These are phyloP conservation scores for Tremella fuciformis DNA, from an alignment of 768 basidiomycete species.

Conservation along the genomic window DNA sequence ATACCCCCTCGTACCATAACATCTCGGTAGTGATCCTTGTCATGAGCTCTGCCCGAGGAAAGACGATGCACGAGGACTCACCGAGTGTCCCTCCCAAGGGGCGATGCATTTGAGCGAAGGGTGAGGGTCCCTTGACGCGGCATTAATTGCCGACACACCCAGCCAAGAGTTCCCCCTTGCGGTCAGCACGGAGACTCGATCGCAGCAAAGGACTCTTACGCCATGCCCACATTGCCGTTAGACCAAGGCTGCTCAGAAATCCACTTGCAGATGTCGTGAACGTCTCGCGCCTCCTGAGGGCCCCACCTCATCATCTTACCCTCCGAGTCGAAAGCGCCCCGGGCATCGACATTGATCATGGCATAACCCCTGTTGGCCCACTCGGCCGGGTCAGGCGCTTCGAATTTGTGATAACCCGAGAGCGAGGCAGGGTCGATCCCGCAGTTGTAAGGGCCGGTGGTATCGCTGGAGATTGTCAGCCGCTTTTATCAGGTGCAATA, in stretches of 20 bases:
- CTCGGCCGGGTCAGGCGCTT: slow-evolving; percentile 15
- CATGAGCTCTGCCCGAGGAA: too few relatives aligned
- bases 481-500: background rate
- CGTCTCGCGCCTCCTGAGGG: slow-evolving; percentile 1
- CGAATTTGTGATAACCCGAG: background rate
- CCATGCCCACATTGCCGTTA: slow-evolving; percentile 3
- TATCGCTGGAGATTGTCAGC: background rate
- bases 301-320: slow-evolving; percentile 10
- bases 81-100: slow-evolving; percentile 6
- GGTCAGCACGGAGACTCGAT: background rate
- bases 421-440: background rate
- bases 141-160: background rate
- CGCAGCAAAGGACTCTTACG: background rate
- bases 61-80: too few relatives aligned
- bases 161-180: slow-evolving; percentile 9
- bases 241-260: background rate
- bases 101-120: slow-evolving; percentile 3
- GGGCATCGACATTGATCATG: slow-evolving; percentile 12
- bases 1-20: slow-evolving; percentile 4
- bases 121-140: background rate
- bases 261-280: too few relatives aligned
- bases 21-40: background rate
- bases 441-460: slow-evolving; percentile 4
- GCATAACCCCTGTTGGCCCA: slow-evolving; percentile 10
- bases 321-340: slow-evolving; percentile 10